Conservation (phyloP, 768 basidiomycete species). For the Leccinum fibrillosum region DNA sequence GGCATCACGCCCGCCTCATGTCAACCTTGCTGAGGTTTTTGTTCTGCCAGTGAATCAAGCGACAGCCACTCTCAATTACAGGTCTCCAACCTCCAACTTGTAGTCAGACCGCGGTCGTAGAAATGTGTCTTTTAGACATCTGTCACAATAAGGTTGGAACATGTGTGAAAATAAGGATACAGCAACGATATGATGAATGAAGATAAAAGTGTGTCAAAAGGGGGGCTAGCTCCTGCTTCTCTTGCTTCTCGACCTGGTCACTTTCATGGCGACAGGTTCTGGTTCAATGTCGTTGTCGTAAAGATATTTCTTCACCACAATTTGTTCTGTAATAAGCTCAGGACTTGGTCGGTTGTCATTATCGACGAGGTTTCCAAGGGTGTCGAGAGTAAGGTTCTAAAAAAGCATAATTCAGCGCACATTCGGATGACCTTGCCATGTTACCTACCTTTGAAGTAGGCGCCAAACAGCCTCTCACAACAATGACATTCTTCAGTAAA, state of each 20-base stretch:
- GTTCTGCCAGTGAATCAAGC: slow-evolving; percentile 83
- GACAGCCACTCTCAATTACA: slow-evolving; percentile 58
- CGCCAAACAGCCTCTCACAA: slow-evolving; percentile 65
- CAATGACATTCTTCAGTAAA: slow-evolving; percentile 38
- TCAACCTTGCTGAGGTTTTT: slow-evolving; percentile 82
- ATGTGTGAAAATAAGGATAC: slow-evolving; percentile 31
- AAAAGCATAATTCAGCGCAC: slow-evolving; percentile 6
- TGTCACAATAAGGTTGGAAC: slow-evolving; percentile 1
- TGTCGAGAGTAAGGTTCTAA: slow-evolving; percentile 62
- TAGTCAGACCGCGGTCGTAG: background rate
- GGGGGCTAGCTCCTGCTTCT: slow-evolving; percentile 38
- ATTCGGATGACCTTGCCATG: background rate
- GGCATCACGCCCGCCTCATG: slow-evolving; percentile 86
- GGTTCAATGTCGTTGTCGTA: slow-evolving; percentile 67
- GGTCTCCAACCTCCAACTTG: slow-evolving; percentile 29
- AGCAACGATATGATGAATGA: slow-evolving; percentile 25
- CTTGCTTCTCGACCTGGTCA: slow-evolving; percentile 56
- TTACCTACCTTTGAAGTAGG: slow-evolving; percentile 61
- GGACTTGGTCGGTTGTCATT: slow-evolving; percentile 48
- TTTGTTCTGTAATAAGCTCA: slow-evolving; percentile 59
- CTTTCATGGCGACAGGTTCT: slow-evolving; percentile 36
- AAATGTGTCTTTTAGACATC: slow-evolving; percentile 1
- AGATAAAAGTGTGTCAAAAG: slow-evolving; percentile 10
- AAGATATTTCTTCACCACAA: slow-evolving; percentile 75
- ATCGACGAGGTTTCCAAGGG: slow-evolving; percentile 66